phyloP scores from a whole-genome alignment of 2,329 filamentous ascomycete species.

The Rhinocladiella similis region DNA sequence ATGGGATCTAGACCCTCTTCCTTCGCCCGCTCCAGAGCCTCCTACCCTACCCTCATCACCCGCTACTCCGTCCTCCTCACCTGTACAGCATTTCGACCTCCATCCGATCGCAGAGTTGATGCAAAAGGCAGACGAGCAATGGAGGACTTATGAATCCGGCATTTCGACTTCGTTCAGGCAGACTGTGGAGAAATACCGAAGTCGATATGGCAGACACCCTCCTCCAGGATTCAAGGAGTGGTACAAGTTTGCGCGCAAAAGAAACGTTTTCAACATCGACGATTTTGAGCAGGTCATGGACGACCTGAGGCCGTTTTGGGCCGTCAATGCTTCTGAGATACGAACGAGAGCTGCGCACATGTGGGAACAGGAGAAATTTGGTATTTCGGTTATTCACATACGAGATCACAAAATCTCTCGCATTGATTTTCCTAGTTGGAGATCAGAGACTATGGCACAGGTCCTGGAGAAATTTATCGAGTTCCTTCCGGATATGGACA shows the following conservation, averaged over 20 bases:
- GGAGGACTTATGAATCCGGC: constrained; percentile 34
- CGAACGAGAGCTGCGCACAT: constrained; percentile 37
- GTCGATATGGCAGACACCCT: constrained; percentile 40
- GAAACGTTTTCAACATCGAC: constrained; percentile 39
- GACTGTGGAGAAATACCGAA: constrained; percentile 40
- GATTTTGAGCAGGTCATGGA: constrained; percentile 41
- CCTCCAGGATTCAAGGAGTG: constrained; percentile 42
- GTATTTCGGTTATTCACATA: constrained; percentile 36
- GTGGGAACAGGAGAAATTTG: constrained; percentile 31
- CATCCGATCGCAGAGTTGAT: constrained; percentile 39
- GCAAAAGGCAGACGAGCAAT: constrained; percentile 37
- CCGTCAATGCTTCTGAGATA: constrained; percentile 35
- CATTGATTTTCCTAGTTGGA: constrained; percentile 41
- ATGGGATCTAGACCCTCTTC: constrained; percentile 17
- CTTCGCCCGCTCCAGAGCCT: constrained; percentile 3
- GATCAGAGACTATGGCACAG: constrained; percentile 41
- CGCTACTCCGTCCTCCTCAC: constrained; percentile 1
- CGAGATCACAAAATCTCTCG: constrained; percentile 37
- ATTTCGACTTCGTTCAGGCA: constrained; percentile 40
- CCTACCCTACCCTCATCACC: background rate
- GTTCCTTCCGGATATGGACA: constrained; percentile 64
- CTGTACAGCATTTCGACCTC: constrained; percentile 25
- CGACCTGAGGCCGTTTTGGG: constrained; percentile 41
- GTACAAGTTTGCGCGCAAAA: constrained; percentile 41
- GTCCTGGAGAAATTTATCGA: constrained; percentile 55